phyloP scores from a whole-genome alignment of 257 asterid species.

The Schizonepeta tenuifolia region DNA sequence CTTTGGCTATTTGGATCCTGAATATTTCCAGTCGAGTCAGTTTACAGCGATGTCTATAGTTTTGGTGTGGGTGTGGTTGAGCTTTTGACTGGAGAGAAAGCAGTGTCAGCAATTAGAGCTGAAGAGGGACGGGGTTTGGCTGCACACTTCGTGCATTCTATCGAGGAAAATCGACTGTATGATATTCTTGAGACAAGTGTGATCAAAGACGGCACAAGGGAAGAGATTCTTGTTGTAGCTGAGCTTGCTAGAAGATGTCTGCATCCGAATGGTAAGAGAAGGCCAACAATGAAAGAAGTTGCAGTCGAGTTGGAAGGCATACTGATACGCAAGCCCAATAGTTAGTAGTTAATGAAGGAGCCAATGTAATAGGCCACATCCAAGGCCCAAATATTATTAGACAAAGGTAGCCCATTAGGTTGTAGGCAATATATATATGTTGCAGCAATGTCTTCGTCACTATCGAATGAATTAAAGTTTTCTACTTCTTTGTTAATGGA shows the following conservation, averaged over 20 bases:
- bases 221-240: slow-evolving; percentile 18
- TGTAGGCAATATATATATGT: no score
- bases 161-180: slow-evolving; percentile 32
- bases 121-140: slow-evolving; percentile 29
- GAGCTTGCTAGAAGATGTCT: slow-evolving; percentile 43
- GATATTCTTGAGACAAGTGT: slow-evolving; percentile 39
- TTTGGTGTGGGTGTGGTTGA: slow-evolving; percentile 47
- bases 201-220: background rate
- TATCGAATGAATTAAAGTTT: no score
- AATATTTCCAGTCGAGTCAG: slow-evolving; percentile 45
- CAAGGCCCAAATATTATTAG: no score
- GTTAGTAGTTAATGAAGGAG: no score
- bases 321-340: no score
- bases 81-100: slow-evolving; percentile 46
- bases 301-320: slow-evolving; percentile 34
- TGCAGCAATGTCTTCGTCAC: no score
- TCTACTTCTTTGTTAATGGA: no score
- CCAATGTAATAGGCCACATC: no score
- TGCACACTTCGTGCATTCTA: slow-evolving; percentile 32
- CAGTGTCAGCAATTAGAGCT: slow-evolving; percentile 29
- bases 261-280: slow-evolving; percentile 42
- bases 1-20: slow-evolving; percentile 52
- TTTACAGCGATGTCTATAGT: slow-evolving; percentile 47
- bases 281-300: slow-evolving; percentile 53
- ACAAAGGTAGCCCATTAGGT: no score